A percentile compares a stretch with the other conserved stretches of the same genome.
phyloP scores from a whole-genome alignment of 108 stramenopile genomes.

The Pseudonitzschia multiseries region DNA sequence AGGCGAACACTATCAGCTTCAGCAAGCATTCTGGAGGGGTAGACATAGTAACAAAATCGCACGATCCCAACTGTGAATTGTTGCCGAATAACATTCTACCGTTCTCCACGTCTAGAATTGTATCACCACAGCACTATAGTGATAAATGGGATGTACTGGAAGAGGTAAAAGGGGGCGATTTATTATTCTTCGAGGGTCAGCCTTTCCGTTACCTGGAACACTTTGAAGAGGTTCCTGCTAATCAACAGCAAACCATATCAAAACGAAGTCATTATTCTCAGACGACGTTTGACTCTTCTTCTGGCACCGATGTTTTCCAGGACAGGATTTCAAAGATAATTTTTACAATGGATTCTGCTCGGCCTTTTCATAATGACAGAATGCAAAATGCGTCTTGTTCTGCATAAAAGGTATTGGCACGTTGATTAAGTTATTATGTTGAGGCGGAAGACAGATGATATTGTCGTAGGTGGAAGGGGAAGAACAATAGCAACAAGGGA shows the following conservation, averaged over 20 bases:
- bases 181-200: constrained; percentile 61
- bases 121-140: constrained; percentile 10
- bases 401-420: neutral
- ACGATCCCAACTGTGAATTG: neutral
- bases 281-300: neutral
- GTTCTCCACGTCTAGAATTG: neutral
- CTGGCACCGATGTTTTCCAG: constrained; percentile 5
- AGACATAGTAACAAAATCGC: too few relatives aligned
- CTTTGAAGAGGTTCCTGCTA: constrained; percentile 24
- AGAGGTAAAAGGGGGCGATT: constrained; percentile 40
- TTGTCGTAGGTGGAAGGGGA: constrained; percentile 1
- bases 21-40: neutral
- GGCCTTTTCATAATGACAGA: neutral
- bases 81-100: neutral
- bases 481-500: constrained; percentile 7
- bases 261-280: neutral
- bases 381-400: constrained; percentile 12
- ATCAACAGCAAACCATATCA: neutral
- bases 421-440: neutral
- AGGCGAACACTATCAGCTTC: neutral
- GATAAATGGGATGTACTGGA: neutral
- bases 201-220: constrained; percentile 62
- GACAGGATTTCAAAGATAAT: constrained; percentile 8
- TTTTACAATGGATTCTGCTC: constrained; percentile 6
- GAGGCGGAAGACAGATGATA: neutral